Percentiles rank a stretch among this genome's conserved stretches.
These are phyloP conservation scores for Hirsutella rhossiliensis DNA, from an alignment of 2,329 filamentous ascomycete genomes.

Conservation along the genomic window DNA sequence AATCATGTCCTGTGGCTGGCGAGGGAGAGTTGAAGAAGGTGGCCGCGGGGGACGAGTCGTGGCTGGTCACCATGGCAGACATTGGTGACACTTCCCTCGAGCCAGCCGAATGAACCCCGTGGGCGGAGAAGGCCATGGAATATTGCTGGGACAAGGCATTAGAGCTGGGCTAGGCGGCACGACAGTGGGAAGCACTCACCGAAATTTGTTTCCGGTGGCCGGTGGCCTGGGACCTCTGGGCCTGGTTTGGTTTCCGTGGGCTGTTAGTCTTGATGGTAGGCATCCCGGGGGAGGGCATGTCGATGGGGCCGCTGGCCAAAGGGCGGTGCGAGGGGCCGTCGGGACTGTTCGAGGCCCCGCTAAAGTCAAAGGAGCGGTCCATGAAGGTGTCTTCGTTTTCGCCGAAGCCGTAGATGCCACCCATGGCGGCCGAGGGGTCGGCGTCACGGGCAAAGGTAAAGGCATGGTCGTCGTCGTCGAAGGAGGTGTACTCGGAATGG, in stretches of 20 bases:
- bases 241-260: conserved; percentile 12
- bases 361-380: conserved; percentile 43
- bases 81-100: conserved; percentile 45
- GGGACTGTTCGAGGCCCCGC: conserved; percentile 46
- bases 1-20: conserved; percentile 26
- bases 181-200: conserved; percentile 20
- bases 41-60: conserved; percentile 35
- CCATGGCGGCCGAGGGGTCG: conserved; percentile 13
- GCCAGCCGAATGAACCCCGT: conserved; percentile 30
- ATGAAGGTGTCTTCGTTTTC: conserved; percentile 30
- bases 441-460: conserved; percentile 21
- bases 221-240: conserved; percentile 13
- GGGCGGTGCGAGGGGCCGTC: conserved; percentile 16
- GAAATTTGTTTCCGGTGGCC: conserved; percentile 27
- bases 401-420: conserved; percentile 18
- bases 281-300: conserved; percentile 32
- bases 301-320: conserved; percentile 6
- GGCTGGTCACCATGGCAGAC: conserved; percentile 37
- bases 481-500: conserved; percentile 16
- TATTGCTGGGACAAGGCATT: conserved; percentile 32
- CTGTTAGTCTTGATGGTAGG: conserved; percentile 24
- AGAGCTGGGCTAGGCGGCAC: conserved; percentile 1
- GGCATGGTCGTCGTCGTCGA: conserved; percentile 24
- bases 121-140: conserved; percentile 37
- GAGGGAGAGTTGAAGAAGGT: conserved; percentile 36